Percentiles rank a stretch among this genome's conserved stretches.
phyloP scores from a whole-genome alignment of 768 basidiomycete species.

The Tylopilus rubrobrunneus region DNA sequence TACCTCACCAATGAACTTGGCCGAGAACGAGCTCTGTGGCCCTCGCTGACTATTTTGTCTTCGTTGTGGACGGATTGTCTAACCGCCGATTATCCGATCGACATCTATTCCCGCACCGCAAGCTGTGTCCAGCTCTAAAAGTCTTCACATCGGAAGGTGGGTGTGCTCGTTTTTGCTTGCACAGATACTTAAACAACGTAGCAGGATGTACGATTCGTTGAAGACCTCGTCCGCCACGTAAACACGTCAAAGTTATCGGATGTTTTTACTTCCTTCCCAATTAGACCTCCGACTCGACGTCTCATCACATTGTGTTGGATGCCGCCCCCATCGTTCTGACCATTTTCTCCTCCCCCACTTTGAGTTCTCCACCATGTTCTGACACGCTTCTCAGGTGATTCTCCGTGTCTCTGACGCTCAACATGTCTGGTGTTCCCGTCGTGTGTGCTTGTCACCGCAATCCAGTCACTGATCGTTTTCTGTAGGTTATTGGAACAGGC shows the following conservation, averaged over 20 bases:
- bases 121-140: constrained; percentile 30
- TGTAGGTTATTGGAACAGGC: too few relatives aligned
- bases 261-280: constrained; percentile 6
- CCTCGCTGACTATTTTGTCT: constrained; percentile 70
- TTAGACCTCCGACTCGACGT: constrained; percentile 43
- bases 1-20: constrained; percentile 44
- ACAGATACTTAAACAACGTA: constrained; percentile 1
- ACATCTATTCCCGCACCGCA: too few relatives aligned
- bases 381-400: too few relatives aligned
- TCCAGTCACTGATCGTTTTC: too few relatives aligned
- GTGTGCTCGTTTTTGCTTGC: neutral
- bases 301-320: too few relatives aligned
- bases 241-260: constrained; percentile 58
- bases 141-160: constrained; percentile 31
- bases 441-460: too few relatives aligned
- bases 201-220: constrained; percentile 54
- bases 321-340: too few relatives aligned
- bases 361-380: too few relatives aligned
- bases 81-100: too few relatives aligned
- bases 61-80: constrained; percentile 75
- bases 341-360: too few relatives aligned
- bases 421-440: too few relatives aligned
- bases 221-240: constrained; percentile 59
- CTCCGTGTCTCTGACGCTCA: too few relatives aligned
- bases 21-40: constrained; percentile 66